Conservation (phyloP, 2,329 filamentous ascomycete genomes). For the Fusarium domesticum region DNA sequence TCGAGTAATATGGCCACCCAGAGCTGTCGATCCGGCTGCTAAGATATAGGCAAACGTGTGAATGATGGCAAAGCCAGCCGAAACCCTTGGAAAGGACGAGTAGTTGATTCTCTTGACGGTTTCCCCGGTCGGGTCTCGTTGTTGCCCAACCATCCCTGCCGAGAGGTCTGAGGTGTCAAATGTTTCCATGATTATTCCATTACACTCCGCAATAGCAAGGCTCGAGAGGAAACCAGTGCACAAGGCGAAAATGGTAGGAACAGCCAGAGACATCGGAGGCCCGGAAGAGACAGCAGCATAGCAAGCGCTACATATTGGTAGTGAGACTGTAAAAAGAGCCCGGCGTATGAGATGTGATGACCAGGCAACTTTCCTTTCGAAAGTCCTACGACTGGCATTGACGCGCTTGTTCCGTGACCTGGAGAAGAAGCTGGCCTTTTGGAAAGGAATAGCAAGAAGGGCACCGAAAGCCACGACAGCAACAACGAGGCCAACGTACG, state of each 20-base stretch:
- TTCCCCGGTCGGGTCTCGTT: conserved; percentile 40
- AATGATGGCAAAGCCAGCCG: conserved; percentile 67
- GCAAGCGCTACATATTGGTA: conserved; percentile 64
- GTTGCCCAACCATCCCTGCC: conserved; percentile 62
- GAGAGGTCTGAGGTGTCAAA: conserved; percentile 80
- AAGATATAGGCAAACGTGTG: conserved; percentile 68
- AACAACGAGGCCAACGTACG: conserved; percentile 64
- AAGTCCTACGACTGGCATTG: conserved; percentile 64
- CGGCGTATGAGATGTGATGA: conserved; percentile 70
- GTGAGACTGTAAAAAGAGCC: conserved; percentile 61
- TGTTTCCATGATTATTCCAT: conserved; percentile 75
- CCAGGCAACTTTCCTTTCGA: conserved; percentile 63
- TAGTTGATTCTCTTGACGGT: conserved; percentile 61
- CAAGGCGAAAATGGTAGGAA: conserved; percentile 64
- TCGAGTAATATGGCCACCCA: conserved; percentile 66
- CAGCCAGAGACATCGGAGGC: conserved; percentile 55
- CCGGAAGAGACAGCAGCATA: conserved; percentile 68
- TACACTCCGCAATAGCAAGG: conserved; percentile 72
- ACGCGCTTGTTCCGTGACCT: conserved; percentile 58
- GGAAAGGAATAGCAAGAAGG: conserved; percentile 67
- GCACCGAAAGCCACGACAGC: conserved; percentile 66
- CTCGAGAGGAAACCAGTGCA: conserved; percentile 68
- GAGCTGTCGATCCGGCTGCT: conserved; percentile 64
- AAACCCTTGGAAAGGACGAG: conserved; percentile 71
- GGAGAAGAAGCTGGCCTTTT: conserved; percentile 68